Evolutionary conservation across 2,329 filamentous ascomycete genomes (phyloP).

Genomic region (Trematosphaeria pertusa): DNA sequence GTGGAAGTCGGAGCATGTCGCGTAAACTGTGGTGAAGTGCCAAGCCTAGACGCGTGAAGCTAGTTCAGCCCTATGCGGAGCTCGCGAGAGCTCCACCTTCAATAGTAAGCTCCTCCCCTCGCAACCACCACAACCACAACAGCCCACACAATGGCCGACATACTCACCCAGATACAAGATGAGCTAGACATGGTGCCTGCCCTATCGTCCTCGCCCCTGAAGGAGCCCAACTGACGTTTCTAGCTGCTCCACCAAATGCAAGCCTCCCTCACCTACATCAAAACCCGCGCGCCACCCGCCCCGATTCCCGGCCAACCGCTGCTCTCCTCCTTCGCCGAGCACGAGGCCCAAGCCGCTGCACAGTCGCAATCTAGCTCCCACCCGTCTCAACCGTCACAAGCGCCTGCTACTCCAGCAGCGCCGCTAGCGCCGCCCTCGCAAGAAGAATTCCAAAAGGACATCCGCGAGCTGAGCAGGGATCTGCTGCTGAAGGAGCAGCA

Average conservation of each 20-base stretch:
- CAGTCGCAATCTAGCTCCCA: constrained; percentile 19
- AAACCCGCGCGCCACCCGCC: constrained; percentile 50
- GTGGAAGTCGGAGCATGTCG: constrained; percentile 16
- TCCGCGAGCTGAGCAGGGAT: constrained; percentile 77
- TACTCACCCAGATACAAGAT: constrained; percentile 84
- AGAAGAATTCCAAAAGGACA: constrained; percentile 67
- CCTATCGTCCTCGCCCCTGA: neutral
- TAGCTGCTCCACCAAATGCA: constrained; percentile 59
- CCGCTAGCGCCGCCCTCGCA: constrained; percentile 20
- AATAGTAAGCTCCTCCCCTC: neutral
- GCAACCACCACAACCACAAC: neutral
- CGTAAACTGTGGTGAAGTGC: constrained; percentile 24
- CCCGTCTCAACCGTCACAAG: too few species aligned
- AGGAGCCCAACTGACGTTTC: neutral
- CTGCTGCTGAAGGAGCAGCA: constrained; percentile 82
- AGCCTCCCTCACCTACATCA: constrained; percentile 53
- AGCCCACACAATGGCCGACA: constrained; percentile 67
- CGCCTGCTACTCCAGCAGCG: constrained; percentile 19
- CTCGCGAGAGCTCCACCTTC: neutral
- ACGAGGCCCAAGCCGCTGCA: constrained; percentile 33
- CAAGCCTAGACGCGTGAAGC: constrained; percentile 20
- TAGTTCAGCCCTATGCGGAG: constrained; percentile 26
- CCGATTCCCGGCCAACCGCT: constrained; percentile 53
- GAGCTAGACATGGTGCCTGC: constrained; percentile 75
- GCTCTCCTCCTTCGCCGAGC: constrained; percentile 39